phyloP scores from a whole-genome alignment of 352 stramenopile genomes.

The Globisporangium emineosum region DNA sequence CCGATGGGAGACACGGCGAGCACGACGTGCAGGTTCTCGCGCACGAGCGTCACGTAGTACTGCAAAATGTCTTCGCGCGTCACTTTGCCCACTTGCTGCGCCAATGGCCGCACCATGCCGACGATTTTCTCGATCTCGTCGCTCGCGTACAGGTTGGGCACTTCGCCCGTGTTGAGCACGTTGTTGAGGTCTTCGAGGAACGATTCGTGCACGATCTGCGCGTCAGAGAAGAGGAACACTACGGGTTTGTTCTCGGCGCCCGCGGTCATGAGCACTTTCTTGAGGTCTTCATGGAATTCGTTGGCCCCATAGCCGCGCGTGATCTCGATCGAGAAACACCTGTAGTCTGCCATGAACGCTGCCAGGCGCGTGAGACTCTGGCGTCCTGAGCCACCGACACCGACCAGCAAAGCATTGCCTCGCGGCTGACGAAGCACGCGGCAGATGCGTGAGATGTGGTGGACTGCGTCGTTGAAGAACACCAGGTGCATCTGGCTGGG shows the following conservation, averaged over 20 bases:
- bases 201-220: slow-evolving; percentile 91
- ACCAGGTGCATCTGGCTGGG: slow-evolving; percentile 93
- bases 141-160: slow-evolving; percentile 91
- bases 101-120: slow-evolving; percentile 73
- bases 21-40: slow-evolving; percentile 94
- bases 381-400: slow-evolving; percentile 88
- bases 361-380: slow-evolving; percentile 90
- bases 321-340: slow-evolving; percentile 92
- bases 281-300: slow-evolving; percentile 92
- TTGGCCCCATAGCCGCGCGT: slow-evolving; percentile 87
- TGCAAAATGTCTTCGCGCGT: slow-evolving; percentile 83
- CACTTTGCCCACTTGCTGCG: slow-evolving; percentile 73
- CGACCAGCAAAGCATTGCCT: slow-evolving; percentile 91
- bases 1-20: slow-evolving; percentile 92
- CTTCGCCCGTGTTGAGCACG: slow-evolving; percentile 91
- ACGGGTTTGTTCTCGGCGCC: slow-evolving; percentile 86
- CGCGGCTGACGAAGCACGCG: slow-evolving; percentile 90
- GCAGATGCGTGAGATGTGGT: slow-evolving; percentile 92
- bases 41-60: slow-evolving; percentile 89
- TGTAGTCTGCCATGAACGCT: slow-evolving; percentile 91
- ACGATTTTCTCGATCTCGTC: slow-evolving; percentile 92
- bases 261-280: slow-evolving; percentile 88
- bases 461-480: slow-evolving; percentile 94
- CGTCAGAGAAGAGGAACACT: slow-evolving; percentile 92
- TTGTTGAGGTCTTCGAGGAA: slow-evolving; percentile 96